phyloP scores from a whole-genome alignment of 1,284 basidiomycete species.

The Irpex sp. region DNA sequence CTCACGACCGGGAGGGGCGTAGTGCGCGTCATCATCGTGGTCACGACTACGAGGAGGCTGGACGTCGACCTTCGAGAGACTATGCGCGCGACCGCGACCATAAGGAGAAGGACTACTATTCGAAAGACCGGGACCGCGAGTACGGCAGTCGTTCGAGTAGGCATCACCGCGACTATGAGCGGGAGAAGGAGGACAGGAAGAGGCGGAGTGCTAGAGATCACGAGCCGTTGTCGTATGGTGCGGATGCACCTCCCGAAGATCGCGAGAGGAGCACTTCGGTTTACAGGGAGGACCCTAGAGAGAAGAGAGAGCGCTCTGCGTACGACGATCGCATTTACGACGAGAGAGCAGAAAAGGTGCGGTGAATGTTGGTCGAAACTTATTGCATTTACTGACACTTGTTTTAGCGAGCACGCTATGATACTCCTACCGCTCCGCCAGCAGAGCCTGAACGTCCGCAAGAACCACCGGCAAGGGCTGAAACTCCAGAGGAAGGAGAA shows the following conservation, averaged over 20 bases:
- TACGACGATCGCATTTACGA: conserved; percentile 45
- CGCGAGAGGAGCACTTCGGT: conserved; percentile 49
- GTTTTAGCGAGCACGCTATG: conserved; percentile 51
- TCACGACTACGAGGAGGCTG: conserved; percentile 24
- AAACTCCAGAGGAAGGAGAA: conserved; percentile 81
- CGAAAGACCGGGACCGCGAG: conserved; percentile 38
- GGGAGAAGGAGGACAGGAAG: conserved; percentile 42
- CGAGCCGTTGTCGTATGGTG: conserved; percentile 33
- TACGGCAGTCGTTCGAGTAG: conserved; percentile 35
- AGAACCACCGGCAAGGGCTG: conserved; percentile 39
- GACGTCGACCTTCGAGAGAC: conserved; percentile 23
- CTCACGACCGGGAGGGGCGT: conserved; percentile 38
- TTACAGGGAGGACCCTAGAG: conserved; percentile 38
- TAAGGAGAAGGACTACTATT: conserved; percentile 35
- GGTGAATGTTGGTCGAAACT: conserved; percentile 15
- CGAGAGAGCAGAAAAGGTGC: conserved; percentile 60
- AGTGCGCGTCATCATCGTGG: conserved; percentile 22
- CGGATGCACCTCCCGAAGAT: conserved; percentile 32
- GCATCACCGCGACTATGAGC: conserved; percentile 44
- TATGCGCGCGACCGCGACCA: conserved; percentile 29
- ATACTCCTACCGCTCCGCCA: conserved; percentile 32
- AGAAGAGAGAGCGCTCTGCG: conserved; percentile 39
- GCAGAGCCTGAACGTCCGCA: conserved; percentile 21
- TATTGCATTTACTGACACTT: conserved; percentile 1
- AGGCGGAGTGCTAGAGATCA: conserved; percentile 29